Evolutionary conservation across 805 yeast genomes (phyloP).

Genomic region (Phaffomyces antillensis): DNA sequence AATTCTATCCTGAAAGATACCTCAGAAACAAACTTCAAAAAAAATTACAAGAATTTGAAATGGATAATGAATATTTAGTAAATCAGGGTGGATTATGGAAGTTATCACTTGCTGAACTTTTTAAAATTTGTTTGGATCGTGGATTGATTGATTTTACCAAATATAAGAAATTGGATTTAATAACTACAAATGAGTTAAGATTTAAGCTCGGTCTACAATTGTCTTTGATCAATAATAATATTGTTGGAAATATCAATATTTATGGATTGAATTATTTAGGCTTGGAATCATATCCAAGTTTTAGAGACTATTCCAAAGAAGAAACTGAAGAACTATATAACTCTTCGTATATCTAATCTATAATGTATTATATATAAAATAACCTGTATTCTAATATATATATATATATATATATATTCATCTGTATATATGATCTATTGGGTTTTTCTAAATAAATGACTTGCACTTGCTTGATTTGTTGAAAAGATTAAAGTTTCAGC

Average conservation of each 20-base stretch:
- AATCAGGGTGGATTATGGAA: constrained; percentile 32
- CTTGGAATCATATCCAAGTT: constrained; percentile 2
- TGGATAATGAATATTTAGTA: constrained; percentile 43
- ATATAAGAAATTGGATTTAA: constrained; percentile 24
- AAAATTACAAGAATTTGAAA: constrained; percentile 37
- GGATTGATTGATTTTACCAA: constrained; percentile 37
- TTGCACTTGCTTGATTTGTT: constrained; percentile 74
- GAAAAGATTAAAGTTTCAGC: constrained; percentile 80
- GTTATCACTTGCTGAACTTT: constrained; percentile 42
- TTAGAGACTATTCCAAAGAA: constrained; percentile 1
- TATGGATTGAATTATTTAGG: constrained; percentile 26
- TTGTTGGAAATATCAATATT: constrained; percentile 15
- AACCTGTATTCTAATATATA: not conserved
- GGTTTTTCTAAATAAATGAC: constrained; percentile 45
- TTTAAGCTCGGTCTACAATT: constrained; percentile 33
- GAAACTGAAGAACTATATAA: constrained; percentile 1
- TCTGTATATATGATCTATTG: too few species aligned
- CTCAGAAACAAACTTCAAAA: constrained; percentile 30
- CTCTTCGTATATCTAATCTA: too few species aligned
- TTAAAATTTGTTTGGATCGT: constrained; percentile 48
- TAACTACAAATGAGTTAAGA: constrained; percentile 30
- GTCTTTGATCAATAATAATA: constrained; percentile 28
- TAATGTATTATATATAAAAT: not conserved
- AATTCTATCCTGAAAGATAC: constrained; percentile 31
- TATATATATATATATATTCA: too few species aligned